These are phyloP conservation scores for Cordyceps javanica DNA, from an alignment of 2,329 filamentous ascomycete species.

Conservation along the genomic window DNA sequence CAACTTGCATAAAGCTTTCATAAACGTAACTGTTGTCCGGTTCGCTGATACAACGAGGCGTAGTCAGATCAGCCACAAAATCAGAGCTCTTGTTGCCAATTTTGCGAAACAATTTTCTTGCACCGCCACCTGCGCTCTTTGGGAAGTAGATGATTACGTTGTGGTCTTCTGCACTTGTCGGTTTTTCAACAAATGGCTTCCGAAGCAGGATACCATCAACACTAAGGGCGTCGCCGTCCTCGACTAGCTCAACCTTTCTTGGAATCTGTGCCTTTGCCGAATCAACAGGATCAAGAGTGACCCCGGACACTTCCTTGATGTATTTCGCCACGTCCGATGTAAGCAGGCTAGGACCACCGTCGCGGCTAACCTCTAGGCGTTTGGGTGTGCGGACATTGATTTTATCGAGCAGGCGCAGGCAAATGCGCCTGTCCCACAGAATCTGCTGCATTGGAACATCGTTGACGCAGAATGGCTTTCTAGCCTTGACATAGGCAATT, in stretches of 20 bases:
- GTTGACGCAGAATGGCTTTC: slow-evolving; percentile 96
- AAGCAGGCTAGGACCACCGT: slow-evolving; percentile 77
- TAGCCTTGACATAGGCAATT: slow-evolving; percentile 86
- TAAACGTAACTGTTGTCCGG: slow-evolving; percentile 84
- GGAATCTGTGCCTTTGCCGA: slow-evolving; percentile 59
- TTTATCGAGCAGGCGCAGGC: slow-evolving; percentile 79
- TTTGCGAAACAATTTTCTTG: slow-evolving; percentile 88
- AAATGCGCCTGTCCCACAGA: slow-evolving; percentile 90
- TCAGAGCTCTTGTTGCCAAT: slow-evolving; percentile 99
- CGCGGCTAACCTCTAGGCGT: slow-evolving; percentile 83
- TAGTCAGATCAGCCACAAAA: slow-evolving; percentile 68
- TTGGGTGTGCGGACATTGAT: slow-evolving; percentile 85
- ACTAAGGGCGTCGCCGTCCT: slow-evolving; percentile 79
- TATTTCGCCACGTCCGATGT: slow-evolving; percentile 75
- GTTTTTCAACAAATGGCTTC: slow-evolving; percentile 98
- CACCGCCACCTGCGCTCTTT: slow-evolving; percentile 78
- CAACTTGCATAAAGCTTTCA: slow-evolving; percentile 92
- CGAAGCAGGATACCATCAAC: slow-evolving; percentile 77
- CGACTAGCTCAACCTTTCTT: slow-evolving; percentile 73
- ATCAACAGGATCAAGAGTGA: slow-evolving; percentile 64
- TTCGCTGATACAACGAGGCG: slow-evolving; percentile 78
- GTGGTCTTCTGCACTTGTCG: slow-evolving; percentile 96
- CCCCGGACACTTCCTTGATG: slow-evolving; percentile 72
- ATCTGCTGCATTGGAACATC: slow-evolving; percentile 97
- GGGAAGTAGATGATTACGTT: slow-evolving; percentile 99